Percentiles rank a stretch among this genome's conserved stretches.
phyloP scores from a whole-genome alignment of 805 yeast species.

The Wickerhamiella australiensis region DNA sequence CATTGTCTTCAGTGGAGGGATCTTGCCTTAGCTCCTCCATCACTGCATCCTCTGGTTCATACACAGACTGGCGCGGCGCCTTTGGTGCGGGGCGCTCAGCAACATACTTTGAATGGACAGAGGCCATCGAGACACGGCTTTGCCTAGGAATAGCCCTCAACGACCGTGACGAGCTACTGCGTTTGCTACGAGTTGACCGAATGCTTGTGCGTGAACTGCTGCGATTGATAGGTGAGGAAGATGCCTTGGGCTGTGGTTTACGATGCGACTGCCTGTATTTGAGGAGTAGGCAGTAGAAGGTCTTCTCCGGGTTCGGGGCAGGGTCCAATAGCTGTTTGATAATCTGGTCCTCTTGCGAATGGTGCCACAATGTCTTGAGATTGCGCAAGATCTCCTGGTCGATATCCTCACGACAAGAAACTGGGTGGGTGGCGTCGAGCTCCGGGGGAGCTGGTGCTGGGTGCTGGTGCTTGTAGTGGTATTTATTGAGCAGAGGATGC shows the following conservation, averaged over 20 bases:
- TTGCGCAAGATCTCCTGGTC: conserved; percentile 67
- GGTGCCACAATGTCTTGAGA: conserved; percentile 70
- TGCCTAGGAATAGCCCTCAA: conserved; percentile 7
- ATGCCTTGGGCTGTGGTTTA: background rate
- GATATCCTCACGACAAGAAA: conserved; percentile 36
- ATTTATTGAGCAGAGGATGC: conserved; percentile 75
- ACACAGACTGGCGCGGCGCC: background rate
- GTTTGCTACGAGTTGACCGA: background rate
- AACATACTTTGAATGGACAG: conserved; percentile 7
- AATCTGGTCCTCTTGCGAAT: conserved; percentile 46
- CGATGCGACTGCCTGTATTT: conserved; percentile 61
- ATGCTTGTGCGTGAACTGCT: background rate
- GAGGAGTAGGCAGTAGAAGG: conserved; percentile 61
- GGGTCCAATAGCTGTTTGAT: conserved; percentile 41
- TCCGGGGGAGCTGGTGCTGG: conserved; percentile 22
- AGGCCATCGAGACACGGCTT: conserved; percentile 10
- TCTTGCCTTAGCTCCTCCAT: background rate
- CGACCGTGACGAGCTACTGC: conserved; percentile 9
- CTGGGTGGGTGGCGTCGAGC: conserved; percentile 27
- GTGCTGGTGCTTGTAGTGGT: conserved; percentile 52
- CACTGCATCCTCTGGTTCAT: background rate
- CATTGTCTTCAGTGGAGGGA: background rate
- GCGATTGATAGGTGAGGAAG: background rate
- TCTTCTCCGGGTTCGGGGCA: conserved; percentile 61
- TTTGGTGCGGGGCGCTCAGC: conserved; percentile 10